Conservation (phyloP, 2,329 filamentous ascomycete genomes). For the Exophiala aquamarina region DNA sequence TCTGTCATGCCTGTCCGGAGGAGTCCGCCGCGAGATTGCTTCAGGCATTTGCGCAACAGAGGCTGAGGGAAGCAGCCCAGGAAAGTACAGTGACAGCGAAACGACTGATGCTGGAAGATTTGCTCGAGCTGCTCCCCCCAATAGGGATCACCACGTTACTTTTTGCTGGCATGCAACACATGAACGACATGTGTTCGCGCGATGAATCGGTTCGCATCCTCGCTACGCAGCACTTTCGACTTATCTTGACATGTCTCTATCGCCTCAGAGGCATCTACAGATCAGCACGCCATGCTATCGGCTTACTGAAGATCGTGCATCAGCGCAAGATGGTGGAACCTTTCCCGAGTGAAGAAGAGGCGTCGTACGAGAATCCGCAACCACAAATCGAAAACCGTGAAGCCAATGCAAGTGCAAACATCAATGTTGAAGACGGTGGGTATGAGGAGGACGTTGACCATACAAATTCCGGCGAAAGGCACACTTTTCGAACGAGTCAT, state of each 20-base stretch:
- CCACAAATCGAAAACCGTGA: background rate
- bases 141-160: constrained; percentile 1
- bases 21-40: background rate
- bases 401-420: background rate
- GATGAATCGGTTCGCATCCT: background rate
- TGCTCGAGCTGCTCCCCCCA: background rate
- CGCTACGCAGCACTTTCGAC: constrained; percentile 1
- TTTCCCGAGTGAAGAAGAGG: background rate
- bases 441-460: background rate
- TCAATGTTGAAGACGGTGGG: background rate
- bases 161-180: constrained; percentile 3
- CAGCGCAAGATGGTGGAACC: background rate
- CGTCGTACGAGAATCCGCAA: background rate
- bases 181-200: constrained; percentile 1
- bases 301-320: constrained; percentile 4
- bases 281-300: constrained; percentile 1
- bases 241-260: background rate
- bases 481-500: background rate
- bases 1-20: constrained; percentile 53
- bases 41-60: background rate
- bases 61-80: background rate
- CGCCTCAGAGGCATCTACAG: background rate
- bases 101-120: background rate
- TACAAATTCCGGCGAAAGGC: background rate
- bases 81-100: background rate